A percentile compares a stretch with the other conserved stretches of the same genome.
Evolutionary conservation across 2,329 filamentous ascomycete genomes (phyloP).

Genomic region (Nemania abortiva): DNA sequence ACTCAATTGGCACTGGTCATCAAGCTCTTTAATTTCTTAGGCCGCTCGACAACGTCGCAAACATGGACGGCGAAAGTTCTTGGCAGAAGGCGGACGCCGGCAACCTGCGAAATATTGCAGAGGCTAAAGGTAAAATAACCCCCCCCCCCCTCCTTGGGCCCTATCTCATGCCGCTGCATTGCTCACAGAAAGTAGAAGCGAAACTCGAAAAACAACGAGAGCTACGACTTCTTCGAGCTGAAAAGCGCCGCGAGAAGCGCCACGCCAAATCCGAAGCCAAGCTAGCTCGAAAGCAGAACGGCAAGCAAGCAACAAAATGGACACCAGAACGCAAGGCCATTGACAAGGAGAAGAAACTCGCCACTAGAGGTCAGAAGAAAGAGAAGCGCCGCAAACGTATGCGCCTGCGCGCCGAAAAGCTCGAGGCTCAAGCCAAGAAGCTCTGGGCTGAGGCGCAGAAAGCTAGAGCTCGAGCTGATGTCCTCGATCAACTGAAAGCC

Average conservation of each 20-base stretch:
- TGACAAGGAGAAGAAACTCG: constrained; percentile 51
- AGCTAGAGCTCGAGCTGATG: constrained; percentile 47
- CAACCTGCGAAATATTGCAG: constrained; percentile 43
- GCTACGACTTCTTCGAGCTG: constrained; percentile 46
- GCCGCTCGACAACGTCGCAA: constrained; percentile 9
- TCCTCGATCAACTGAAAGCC: constrained; percentile 45
- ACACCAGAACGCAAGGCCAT: constrained; percentile 51
- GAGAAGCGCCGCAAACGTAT: constrained; percentile 57
- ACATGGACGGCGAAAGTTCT: constrained; percentile 43
- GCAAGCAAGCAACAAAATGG: constrained; percentile 52
- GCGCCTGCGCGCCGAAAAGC: constrained; percentile 55
- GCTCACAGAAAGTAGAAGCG: constrained; percentile 46
- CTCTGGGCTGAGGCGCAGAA: constrained; percentile 57
- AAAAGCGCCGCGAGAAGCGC: constrained; percentile 55
- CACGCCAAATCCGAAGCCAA: constrained; percentile 54
- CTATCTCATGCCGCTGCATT: neutral
- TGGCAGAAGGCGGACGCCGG: constrained; percentile 44
- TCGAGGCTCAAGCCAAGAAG: constrained; percentile 57
- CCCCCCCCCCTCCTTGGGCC: neutral
- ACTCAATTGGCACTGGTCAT: neutral
- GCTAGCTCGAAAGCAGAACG: constrained; percentile 54
- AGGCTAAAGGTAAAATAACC: constrained; percentile 41
- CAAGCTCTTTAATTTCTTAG: neutral
- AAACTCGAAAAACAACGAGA: constrained; percentile 48
- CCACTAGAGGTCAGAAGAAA: constrained; percentile 48